Evolutionary conservation across 1,284 basidiomycete species (phyloP).

Genomic region (Sutorius eximius): DNA sequence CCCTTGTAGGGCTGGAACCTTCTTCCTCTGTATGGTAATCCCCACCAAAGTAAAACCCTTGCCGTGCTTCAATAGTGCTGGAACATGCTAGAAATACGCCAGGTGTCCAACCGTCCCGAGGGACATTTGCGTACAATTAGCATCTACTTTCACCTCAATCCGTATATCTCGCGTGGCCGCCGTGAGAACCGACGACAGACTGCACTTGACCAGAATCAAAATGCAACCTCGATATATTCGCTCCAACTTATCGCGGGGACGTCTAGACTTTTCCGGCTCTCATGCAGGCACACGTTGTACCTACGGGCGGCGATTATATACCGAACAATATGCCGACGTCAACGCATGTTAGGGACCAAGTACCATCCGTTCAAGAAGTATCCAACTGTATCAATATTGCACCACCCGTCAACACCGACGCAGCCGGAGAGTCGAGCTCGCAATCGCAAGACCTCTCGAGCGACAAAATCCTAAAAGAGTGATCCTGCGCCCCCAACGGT

Average conservation of each 20-base stretch:
- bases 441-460: background rate
- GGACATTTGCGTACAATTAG: no score
- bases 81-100: background rate
- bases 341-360: background rate
- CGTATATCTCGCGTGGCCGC: no score
- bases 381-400: background rate
- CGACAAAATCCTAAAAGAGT: background rate
- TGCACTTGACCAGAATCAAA: no score
- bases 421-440: background rate
- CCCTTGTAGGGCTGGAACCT: slow-evolving; percentile 2
- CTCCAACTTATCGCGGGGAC: background rate
- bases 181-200: no score
- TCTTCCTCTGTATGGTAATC: background rate
- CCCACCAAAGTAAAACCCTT: background rate
- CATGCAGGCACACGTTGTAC: background rate
- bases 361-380: background rate
- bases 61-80: background rate
- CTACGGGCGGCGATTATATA: background rate
- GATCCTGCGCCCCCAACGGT: background rate
- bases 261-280: background rate
- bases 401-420: background rate
- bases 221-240: no score
- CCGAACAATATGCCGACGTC: background rate
- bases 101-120: no score
- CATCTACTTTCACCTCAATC: no score